Base-by-base conservation (phyloP, 306 rosid species). In the Clitoria ternatea region DNA sequence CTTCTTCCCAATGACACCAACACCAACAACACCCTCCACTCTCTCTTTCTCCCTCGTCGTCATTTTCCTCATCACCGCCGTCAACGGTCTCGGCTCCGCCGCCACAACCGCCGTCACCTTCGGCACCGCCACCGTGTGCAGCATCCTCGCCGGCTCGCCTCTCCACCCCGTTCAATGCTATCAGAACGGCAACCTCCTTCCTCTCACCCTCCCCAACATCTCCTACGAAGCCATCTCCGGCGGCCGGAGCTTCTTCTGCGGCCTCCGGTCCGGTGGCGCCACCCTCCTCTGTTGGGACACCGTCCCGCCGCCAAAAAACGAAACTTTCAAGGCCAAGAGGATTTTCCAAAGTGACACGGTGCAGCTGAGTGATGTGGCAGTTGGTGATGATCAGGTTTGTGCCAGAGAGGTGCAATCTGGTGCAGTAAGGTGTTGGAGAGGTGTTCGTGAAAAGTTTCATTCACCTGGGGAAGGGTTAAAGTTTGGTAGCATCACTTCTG, bases 231-330 rank as follows among this genome's bases (percentile, higher is more conserved):
- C 74, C 4, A 67, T 83, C 54, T 83, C 87, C 45, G 87, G 87
- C 24, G 87, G 87, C 63, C 79, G 45, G 75, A 79, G 43, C 49
- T 79, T 83, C 84, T 76, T 83, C 66, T 83, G 87, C 44, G 87
- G 84, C 27, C 84, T 83, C 68, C 69, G 70, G 19, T 45, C 77
- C 4, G 73, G 76, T 1, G 87, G 84, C 0, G 15, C 19, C 50
- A 83, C 77, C 68, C 82, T 83, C 39, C 74, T 18, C 37, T 83
- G 87, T 24, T 83, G 87, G 87, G 74, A 83, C 30, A 79, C 84
- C 1, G 13, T 4, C 6, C 23, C 18, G 1, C 30, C 23, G n/a
- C n/a, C n/a, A n/a, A n/a, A n/a, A 39, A 14, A 18, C 1, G 32
- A 11, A 1, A 12, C 13, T 2, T 36, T 72, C 3, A 13, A 5